Percentiles rank a stretch among this genome's conserved stretches.
Evolutionary conservation across 129 eudicot species (phyloP).

Genomic region (Pulicaria dysenterica): DNA sequence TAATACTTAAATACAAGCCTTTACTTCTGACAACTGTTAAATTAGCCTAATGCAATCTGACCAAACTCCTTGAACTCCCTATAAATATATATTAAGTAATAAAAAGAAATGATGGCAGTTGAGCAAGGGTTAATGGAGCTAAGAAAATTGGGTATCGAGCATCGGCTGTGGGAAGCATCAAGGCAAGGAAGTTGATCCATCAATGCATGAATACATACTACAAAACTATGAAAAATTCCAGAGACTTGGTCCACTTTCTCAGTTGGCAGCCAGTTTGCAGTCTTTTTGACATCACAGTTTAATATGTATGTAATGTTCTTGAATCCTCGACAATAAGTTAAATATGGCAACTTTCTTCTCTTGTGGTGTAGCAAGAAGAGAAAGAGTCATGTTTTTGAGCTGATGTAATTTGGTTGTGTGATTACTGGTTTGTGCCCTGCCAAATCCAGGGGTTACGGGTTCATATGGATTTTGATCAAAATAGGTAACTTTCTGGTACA

Average conservation of each 20-base stretch:
- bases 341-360: background rate
- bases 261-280: constrained; percentile 20
- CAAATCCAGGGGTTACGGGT: background rate
- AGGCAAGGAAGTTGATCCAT: constrained; percentile 61
- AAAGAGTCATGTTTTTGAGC: constrained; percentile 12
- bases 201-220: background rate
- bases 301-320: constrained; percentile 28
- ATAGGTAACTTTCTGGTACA: background rate
- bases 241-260: background rate
- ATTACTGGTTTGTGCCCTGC: background rate
- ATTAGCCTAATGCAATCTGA: background rate
- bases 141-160: constrained; percentile 80
- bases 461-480: background rate
- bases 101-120: constrained; percentile 36
- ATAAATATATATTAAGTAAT: background rate
- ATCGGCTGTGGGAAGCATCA: constrained; percentile 89
- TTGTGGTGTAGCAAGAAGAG: constrained; percentile 22
- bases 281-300: background rate
- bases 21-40: too few species aligned
- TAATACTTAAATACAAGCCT: too few species aligned
- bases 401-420: background rate
- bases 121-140: constrained; percentile 94
- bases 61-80: background rate
- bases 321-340: constrained; percentile 3
- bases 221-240: background rate